phyloP scores from a whole-genome alignment of 352 stramenopile genomes.

The Pythium myriotylum region DNA sequence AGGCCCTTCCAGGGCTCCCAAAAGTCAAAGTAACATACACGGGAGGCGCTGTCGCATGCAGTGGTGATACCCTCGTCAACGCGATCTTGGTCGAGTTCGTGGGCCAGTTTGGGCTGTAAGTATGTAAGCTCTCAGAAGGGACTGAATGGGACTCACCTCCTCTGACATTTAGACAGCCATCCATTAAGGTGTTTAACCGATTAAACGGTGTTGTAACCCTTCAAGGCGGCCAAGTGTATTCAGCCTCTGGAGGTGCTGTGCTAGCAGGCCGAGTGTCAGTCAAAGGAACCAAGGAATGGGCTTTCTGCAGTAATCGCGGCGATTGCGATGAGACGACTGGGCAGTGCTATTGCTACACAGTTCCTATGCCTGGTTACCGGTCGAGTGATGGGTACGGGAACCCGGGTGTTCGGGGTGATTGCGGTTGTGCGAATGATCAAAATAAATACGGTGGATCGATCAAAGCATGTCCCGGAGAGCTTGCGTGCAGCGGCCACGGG shows the following conservation, averaged over 20 bases:
- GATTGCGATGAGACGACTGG: constrained; percentile 75
- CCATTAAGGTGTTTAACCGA: constrained; percentile 56
- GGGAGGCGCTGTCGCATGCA: constrained; percentile 43
- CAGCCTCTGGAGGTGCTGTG: constrained; percentile 39
- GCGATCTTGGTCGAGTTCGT: constrained; percentile 70
- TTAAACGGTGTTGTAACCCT: constrained; percentile 40
- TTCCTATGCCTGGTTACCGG: constrained; percentile 79
- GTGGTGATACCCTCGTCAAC: constrained; percentile 37
- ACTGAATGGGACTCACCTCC: not conserved
- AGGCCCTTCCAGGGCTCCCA: constrained; percentile 32
- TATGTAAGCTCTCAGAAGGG: not conserved
- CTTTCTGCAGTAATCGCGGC: constrained; percentile 87
- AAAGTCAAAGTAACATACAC: constrained; percentile 57
- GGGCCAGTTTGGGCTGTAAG: constrained; percentile 61
- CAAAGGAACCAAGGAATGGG: constrained; percentile 89
- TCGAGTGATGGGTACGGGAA: constrained; percentile 89
- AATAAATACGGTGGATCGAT: constrained; percentile 75
- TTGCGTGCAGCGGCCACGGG: constrained; percentile 76
- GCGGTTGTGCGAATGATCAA: constrained; percentile 83
- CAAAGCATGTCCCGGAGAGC: constrained; percentile 57
- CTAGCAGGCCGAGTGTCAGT: constrained; percentile 53
- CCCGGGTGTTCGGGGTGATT: constrained; percentile 88
- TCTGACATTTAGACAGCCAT: constrained; percentile 40
- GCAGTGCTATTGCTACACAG: constrained; percentile 54
- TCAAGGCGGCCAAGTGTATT: constrained; percentile 53